phyloP scores from a whole-genome alignment of 768 basidiomycete species.

The Boletus vermiculosoides region DNA sequence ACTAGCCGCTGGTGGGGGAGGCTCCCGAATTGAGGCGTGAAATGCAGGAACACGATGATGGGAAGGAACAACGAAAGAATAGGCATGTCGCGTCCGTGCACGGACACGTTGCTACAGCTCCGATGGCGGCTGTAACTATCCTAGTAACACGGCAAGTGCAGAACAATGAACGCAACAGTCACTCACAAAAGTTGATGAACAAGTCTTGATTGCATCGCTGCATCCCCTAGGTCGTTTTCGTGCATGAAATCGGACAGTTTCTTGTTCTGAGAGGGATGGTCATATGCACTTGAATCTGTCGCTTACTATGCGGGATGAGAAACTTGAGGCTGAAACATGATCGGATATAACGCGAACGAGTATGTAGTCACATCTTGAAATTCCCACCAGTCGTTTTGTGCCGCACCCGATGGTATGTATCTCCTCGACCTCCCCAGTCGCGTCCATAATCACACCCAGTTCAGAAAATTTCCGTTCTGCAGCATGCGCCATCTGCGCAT shows the following conservation, averaged over 20 bases:
- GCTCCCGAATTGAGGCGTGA: slow-evolving; percentile 4
- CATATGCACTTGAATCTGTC: too few species aligned
- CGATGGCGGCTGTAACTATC: slow-evolving; percentile 20
- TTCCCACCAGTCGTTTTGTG: slow-evolving; percentile 11
- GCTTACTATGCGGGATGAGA: not conserved
- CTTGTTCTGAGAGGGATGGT: not conserved
- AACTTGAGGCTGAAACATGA: not conserved
- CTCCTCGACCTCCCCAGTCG: not conserved
- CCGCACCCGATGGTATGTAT: slow-evolving; percentile 14
- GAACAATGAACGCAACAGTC: not conserved
- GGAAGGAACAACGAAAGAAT: slow-evolving; percentile 21
- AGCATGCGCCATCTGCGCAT: slow-evolving; percentile 76
- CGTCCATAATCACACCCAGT: slow-evolving; percentile 3
- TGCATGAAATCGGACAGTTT: not conserved
- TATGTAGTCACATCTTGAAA: not conserved
- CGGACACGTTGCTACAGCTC: slow-evolving; percentile 21
- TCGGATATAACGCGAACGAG: not conserved
- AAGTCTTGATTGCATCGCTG: not conserved
- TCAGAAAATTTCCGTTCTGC: slow-evolving; percentile 84
- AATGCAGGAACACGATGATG: slow-evolving; percentile 18
- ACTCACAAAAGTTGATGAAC: not conserved
- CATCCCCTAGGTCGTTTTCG: not conserved
- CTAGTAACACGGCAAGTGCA: not conserved
- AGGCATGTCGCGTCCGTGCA: slow-evolving; percentile 1
- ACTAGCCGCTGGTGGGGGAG: slow-evolving; percentile 38